These are phyloP conservation scores for Sanguinoderma infundibulare DNA, from an alignment of 1,284 basidiomycete species.

Conservation along the genomic window DNA sequence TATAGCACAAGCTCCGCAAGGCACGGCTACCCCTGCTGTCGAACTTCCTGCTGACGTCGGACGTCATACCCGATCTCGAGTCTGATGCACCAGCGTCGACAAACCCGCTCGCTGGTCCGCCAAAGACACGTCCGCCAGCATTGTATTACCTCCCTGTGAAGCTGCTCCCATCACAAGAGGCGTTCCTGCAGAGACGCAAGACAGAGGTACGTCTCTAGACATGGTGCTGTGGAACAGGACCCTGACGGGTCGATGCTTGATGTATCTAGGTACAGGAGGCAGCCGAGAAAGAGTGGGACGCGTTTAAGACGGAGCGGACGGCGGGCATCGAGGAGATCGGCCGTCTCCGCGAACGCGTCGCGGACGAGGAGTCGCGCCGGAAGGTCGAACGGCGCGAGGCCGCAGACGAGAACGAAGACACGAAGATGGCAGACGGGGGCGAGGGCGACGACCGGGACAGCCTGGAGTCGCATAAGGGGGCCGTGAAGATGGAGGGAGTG, in stretches of 20 bases:
- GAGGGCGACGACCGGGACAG: constrained; percentile 28
- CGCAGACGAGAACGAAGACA: constrained; percentile 17
- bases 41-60: constrained; percentile 78
- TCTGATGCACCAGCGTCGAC: constrained; percentile 30
- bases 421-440: constrained; percentile 27
- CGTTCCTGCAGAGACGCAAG: constrained; percentile 65
- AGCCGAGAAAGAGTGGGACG: constrained; percentile 67
- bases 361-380: constrained; percentile 54
- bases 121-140: constrained; percentile 72
- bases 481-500: constrained; percentile 28
- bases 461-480: constrained; percentile 25
- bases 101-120: constrained; percentile 53
- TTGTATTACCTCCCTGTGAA: constrained; percentile 76
- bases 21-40: constrained; percentile 71
- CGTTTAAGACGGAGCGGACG: constrained; percentile 63
- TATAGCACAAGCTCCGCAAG: constrained; percentile 71
- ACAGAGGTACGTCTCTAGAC: constrained; percentile 51
- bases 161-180: constrained; percentile 71
- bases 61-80: constrained; percentile 55
- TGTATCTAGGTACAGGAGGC: constrained; percentile 59
- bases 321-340: constrained; percentile 65
- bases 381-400: constrained; percentile 40
- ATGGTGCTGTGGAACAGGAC: neutral
- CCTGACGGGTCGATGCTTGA: neutral
- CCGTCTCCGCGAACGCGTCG: constrained; percentile 63